Evolutionary conservation across 345 rosid genomes (phyloP).

Genomic region (Brassica cretica): DNA sequence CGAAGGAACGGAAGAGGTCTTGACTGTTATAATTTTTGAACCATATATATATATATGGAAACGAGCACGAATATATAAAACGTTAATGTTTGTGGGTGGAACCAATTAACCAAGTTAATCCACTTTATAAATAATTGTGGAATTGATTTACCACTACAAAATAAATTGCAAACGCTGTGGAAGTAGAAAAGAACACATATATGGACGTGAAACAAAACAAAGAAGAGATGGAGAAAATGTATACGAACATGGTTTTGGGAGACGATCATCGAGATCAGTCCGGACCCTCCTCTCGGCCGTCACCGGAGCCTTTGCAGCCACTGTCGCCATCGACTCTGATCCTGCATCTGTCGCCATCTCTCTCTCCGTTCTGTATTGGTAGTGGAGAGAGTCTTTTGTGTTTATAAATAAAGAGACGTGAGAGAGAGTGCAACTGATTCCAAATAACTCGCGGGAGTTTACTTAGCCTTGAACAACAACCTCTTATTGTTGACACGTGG

Average conservation of each 20-base stretch:
- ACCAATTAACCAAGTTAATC: background rate
- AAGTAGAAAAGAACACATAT: background rate
- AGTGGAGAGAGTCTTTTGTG: background rate
- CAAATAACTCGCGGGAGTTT: constrained; percentile 38
- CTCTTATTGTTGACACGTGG: constrained; percentile 11
- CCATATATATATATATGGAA: background rate
- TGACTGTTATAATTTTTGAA: background rate
- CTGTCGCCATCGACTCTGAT: constrained; percentile 43
- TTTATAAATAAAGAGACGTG: background rate
- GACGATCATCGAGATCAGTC: constrained; percentile 50
- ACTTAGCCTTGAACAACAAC: constrained; percentile 10
- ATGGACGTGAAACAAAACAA: background rate
- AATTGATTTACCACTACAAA: background rate
- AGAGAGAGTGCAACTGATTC: constrained; percentile 24
- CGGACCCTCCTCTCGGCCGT: constrained; percentile 53
- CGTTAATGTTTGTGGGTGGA: background rate
- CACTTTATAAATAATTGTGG: background rate
- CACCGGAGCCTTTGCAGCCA: constrained; percentile 54
- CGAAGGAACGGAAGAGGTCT: background rate
- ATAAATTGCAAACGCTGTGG: background rate
- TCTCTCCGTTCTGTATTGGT: background rate
- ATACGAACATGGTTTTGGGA: constrained; percentile 59
- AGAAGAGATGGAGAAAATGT: background rate
- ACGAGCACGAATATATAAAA: background rate
- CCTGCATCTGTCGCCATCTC: constrained; percentile 36